Evolutionary conservation across 441 rosid genomes (phyloP).

Genomic region (Gossypium gossypioides): DNA sequence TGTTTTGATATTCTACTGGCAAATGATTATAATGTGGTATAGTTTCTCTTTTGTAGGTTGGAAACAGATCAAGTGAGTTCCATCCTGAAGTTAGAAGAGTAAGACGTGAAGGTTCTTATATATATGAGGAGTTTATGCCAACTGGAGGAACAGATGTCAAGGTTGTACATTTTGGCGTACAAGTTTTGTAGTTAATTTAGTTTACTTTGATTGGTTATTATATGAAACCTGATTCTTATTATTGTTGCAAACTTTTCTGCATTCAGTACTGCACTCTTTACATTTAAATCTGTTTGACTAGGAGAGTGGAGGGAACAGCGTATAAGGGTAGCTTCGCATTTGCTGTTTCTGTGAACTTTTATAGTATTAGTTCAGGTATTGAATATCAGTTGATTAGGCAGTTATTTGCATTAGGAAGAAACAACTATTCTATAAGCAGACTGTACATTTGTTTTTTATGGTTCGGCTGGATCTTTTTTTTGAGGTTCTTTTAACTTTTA

Average conservation of each 20-base stretch:
- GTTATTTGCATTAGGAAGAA: not conserved
- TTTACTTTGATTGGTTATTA: not conserved
- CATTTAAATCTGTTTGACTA: not conserved
- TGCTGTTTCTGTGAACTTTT: not conserved
- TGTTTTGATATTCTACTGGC: not conserved
- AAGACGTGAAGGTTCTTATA: slow-evolving; percentile 95
- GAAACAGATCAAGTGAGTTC: slow-evolving; percentile 97
- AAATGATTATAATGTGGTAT: not conserved
- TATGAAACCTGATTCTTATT: not conserved
- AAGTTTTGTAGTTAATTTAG: not conserved
- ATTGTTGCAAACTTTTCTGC: not conserved
- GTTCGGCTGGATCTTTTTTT: not conserved
- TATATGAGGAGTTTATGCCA: slow-evolving; percentile 99
- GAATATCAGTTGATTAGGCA: not conserved
- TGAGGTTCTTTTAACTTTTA: slow-evolving; percentile 11
- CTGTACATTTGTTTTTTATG: not conserved
- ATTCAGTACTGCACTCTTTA: not conserved
- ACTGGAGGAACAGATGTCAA: slow-evolving; percentile 99
- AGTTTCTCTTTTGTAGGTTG: slow-evolving; percentile 38
- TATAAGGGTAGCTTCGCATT: not conserved
- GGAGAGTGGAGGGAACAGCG: not conserved
- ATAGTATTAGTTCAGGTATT: not conserved
- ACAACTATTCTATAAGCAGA: not conserved
- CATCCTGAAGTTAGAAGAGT: slow-evolving; percentile 97
- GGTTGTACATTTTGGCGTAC: slow-evolving; percentile 29